A percentile compares a stretch with the other conserved stretches of the same genome.
Conservation (phyloP, 371 early-diverging fungal genomes). For the Syncephalastrum contaminatum region DNA sequence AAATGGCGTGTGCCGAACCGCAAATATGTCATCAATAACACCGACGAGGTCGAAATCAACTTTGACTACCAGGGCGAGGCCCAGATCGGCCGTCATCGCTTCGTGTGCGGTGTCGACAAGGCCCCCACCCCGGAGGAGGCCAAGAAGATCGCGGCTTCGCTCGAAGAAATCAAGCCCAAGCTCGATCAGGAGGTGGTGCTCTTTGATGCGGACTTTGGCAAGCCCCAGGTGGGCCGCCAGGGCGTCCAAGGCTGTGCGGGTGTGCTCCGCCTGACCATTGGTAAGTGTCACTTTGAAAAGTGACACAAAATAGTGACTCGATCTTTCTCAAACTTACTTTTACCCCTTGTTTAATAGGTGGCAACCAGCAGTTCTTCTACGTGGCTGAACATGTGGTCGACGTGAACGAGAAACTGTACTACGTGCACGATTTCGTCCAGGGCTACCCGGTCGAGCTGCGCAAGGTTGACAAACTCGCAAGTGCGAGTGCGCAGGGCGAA, state of each 20-base stretch:
- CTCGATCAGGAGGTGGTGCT: constrained; percentile 11
- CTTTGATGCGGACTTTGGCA: constrained; percentile 24
- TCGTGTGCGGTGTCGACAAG: constrained; percentile 35
- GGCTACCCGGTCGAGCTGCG: constrained; percentile 50
- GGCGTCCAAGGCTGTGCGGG: constrained; percentile 39
- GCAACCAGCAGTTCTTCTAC: constrained; percentile 53
- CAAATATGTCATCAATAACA: constrained; percentile 33
- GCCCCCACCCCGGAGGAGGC: constrained; percentile 1
- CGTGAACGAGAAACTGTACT: constrained; percentile 46
- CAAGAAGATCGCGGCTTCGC: neutral
- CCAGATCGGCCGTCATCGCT: constrained; percentile 32
- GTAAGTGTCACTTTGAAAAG: constrained; percentile 17
- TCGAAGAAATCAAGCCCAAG: constrained; percentile 1
- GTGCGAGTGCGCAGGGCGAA: constrained; percentile 38
- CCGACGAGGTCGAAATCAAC: constrained; percentile 36
- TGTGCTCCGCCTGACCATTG: constrained; percentile 49
- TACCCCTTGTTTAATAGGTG: constrained; percentile 31
- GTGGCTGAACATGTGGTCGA: constrained; percentile 48
- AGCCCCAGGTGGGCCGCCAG: constrained; percentile 22
- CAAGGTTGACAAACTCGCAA: constrained; percentile 51
- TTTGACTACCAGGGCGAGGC: constrained; percentile 43
- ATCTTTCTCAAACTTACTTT: neutral
- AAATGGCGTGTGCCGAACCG: constrained; percentile 46
- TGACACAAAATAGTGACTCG: neutral
- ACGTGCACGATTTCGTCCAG: constrained; percentile 55